Evolutionary conservation across 208 protist species (phyloP), one percentile per base, ranked within the genome.

Genomic region (Crithidia expoeki): DNA sequence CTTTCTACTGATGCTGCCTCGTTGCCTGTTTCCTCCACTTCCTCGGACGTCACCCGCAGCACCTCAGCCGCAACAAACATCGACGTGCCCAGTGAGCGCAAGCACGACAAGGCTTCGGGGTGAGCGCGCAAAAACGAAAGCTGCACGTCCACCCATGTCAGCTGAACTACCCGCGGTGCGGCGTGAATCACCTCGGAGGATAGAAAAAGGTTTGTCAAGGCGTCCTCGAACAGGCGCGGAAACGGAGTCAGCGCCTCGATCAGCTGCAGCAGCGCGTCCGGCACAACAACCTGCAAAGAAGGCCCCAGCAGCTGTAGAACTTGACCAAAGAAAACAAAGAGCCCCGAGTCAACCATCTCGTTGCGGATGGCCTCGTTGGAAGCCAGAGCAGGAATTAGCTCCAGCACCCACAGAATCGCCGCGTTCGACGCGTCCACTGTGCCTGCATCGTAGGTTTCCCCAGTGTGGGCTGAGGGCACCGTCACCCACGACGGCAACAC

Each of bases 181-280:
- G 85, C 65, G 40, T 81, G 90, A 11, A 97, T 81, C 1, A 94
- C 61, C 52, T 90, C 84, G 11, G 79, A 60, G 19, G 80, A 91
- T n/a, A 97, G 70, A 76, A 97, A 97, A 19, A 94, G 73, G 25
- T 82, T 68, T 2, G 66, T 81, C 68, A 91, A 90, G 32, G 83
- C 88, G 16, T 80, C 71, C 49, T 92, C 81, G 68, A 97, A 92
- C 7, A 95, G 75, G n/a, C 46, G 33, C 7, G 63, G 55, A 40
- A 70, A 74, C 17, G 74, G 62, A 49, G 59, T 12, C 12, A 94
- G 64, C 3, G 77, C 51, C 60, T 65, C 75, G 52, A 90, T 91
- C 34, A 96, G 38, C 53, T 84, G 68, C 40, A 74, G 68, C 23
- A 94, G 57, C n/a, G 79, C 71, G 17, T 74, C 68, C 17, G 86